Percentiles rank a stretch among this genome's conserved stretches.
Conservation (phyloP, 139 green algal species). For the Chlorella sp. region DNA sequence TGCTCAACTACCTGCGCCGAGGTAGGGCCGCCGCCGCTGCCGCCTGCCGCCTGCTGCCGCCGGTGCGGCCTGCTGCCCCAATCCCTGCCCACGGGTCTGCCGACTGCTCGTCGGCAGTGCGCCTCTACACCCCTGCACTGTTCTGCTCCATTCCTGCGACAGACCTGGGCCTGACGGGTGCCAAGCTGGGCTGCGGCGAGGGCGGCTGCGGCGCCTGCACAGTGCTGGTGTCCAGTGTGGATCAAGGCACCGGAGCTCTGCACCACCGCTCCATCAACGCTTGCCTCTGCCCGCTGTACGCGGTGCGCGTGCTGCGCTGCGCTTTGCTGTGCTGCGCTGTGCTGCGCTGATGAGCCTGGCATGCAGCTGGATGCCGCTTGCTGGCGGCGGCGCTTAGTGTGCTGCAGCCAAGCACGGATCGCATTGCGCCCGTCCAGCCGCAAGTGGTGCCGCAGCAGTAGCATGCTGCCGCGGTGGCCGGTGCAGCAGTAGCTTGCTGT, state of each 20-base stretch:
- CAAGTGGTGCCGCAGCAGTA: too few species aligned
- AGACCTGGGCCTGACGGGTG: conserved; percentile 86
- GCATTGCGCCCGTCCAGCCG: too few species aligned
- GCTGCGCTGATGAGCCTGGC: too few species aligned
- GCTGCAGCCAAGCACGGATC: too few species aligned
- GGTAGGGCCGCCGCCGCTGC: background rate
- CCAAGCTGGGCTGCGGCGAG: conserved; percentile 97
- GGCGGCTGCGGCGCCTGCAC: conserved; percentile 97
- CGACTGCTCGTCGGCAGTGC: too few species aligned
- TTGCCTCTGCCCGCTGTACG: conserved; percentile 94
- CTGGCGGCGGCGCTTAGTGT: too few species aligned
- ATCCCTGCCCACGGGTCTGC: too few species aligned
- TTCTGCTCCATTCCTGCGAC: too few species aligned
- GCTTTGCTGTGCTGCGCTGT: too few species aligned
- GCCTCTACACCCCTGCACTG: background rate
- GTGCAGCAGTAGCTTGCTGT: too few species aligned
- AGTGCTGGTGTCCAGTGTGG: conserved; percentile 85
- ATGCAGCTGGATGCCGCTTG: too few species aligned
- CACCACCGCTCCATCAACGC: conserved; percentile 91
- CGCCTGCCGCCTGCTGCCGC: background rate
- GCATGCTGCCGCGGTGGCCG: too few species aligned
- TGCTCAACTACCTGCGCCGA: conserved; percentile 87
- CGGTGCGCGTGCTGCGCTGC: conserved; percentile 40
- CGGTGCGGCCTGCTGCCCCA: background rate
- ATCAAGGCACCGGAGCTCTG: conserved; percentile 53